Base-by-base conservation (phyloP, 2,329 filamentous ascomycete species). In the Cladosporium sp. region DNA sequence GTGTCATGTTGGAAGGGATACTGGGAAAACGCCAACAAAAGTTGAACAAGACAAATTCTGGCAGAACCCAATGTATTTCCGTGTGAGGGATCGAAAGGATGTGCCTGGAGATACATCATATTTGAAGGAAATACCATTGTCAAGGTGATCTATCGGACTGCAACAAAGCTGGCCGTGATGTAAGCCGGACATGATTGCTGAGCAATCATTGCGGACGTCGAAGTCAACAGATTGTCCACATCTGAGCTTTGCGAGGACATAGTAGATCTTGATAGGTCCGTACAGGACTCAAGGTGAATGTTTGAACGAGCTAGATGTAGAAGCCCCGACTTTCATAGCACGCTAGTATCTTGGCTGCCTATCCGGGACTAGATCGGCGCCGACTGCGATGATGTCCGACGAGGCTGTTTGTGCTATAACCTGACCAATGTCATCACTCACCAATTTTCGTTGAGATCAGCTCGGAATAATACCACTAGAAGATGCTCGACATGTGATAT, bases 261-360 rank as follows among this genome's bases (percentile, higher is more conserved):
- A 24, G 5, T 20, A 9, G 13, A 47, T 25, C n/a, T 45, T 56
- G 44, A 39, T n/a, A 56, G n/a, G 42, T 12, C 19, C 17, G 25
- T 17, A 13, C 36, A 13, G 9, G n/a, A 17, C 15, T 5, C 17
- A 8, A 17, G 3, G n/a, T 12, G 8, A n/a, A n/a, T 44, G 40
- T 44, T 19, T 47, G 39, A n/a, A 34, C 13, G 15, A 24, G 34
- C 25, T 35, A 13, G 32, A 37, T 36, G 28, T 42, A n/a, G 6
- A 35, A 40, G 9, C 19, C 42, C 19, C 19, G 36, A 42, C 6
- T 36, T 28, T 3, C 10, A n/a, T 17, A 32, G 13, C 2, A 15
- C 25, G 47, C 56, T 52, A 44, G 56, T 52, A 32, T 45, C 56
- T 58, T 58, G 56, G 56, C 56, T 58, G 47, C 56, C 56, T 52